These are phyloP conservation scores for Inga leiocalycina DNA, from an alignment of 306 rosid species.

Conservation along the genomic window DNA sequence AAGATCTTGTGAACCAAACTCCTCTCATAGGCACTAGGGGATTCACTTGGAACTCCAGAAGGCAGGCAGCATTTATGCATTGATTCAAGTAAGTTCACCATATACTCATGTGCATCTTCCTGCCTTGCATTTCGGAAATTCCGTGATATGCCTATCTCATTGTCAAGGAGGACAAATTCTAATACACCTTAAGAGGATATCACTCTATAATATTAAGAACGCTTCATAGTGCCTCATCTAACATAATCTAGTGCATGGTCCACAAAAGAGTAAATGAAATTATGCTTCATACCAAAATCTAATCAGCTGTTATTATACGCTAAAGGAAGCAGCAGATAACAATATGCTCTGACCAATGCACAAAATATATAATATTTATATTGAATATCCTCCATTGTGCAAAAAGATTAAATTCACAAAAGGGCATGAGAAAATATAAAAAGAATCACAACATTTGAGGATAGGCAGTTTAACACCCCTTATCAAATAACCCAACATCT, in stretches of 20 bases:
- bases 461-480: neutral
- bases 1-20: conserved; percentile 97
- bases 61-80: conserved; percentile 98
- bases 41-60: conserved; percentile 91
- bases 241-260: neutral
- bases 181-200: conserved; percentile 3
- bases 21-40: conserved; percentile 91
- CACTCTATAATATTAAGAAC: neutral
- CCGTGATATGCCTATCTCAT: conserved; percentile 79
- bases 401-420: neutral
- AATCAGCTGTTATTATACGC: neutral
- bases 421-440: neutral
- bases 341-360: neutral
- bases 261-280: neutral
- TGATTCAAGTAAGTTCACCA: conserved; percentile 97
- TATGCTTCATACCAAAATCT: neutral
- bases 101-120: conserved; percentile 99
- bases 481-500: neutral
- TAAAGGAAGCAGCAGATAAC: neutral
- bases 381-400: neutral
- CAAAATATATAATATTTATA: neutral
- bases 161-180: conserved; percentile 56
- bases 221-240: neutral
- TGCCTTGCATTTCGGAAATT: conserved; percentile 86
- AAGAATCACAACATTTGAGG: neutral